phyloP scores from a whole-genome alignment of 2,329 filamentous ascomycete species.

The Penicillium verrucosum region DNA sequence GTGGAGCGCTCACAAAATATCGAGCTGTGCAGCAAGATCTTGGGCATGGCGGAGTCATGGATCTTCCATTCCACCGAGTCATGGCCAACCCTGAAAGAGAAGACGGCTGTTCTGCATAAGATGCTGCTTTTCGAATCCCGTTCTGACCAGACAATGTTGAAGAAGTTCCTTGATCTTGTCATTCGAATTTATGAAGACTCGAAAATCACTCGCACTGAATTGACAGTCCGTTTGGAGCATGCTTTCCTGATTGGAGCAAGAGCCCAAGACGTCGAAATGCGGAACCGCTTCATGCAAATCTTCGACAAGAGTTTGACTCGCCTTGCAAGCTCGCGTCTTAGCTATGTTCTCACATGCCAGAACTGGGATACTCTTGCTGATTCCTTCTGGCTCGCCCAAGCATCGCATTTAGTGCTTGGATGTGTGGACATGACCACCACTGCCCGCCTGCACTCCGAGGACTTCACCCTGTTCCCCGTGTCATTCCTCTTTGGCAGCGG shows the following conservation, averaged over 20 bases:
- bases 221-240: conserved; percentile 96
- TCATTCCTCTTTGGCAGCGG: conserved; percentile 73
- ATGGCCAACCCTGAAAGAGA: conserved; percentile 96
- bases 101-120: conserved; percentile 97
- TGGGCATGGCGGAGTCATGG: conserved; percentile 93
- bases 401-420: conserved; percentile 86
- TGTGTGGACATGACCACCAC: conserved; percentile 81
- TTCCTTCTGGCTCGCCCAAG: conserved; percentile 95
- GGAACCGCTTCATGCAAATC: conserved; percentile 92
- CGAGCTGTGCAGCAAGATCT: conserved; percentile 82
- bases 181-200: conserved; percentile 98
- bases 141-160: conserved; percentile 76
- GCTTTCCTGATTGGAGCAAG: conserved; percentile 94
- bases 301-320: conserved; percentile 95
- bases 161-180: conserved; percentile 90
- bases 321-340: conserved; percentile 80
- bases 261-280: conserved; percentile 92
- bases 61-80: conserved; percentile 93
- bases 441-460: conserved; percentile 74
- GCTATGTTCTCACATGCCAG: conserved; percentile 84
- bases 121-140: conserved; percentile 95
- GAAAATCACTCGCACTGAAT: conserved; percentile 88
- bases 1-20: conserved; percentile 92
- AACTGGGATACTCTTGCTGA: conserved; percentile 96
- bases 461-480: conserved; percentile 74